phyloP scores from a whole-genome alignment of 1,284 basidiomycete species.

The Moesziomyces aphidis region DNA sequence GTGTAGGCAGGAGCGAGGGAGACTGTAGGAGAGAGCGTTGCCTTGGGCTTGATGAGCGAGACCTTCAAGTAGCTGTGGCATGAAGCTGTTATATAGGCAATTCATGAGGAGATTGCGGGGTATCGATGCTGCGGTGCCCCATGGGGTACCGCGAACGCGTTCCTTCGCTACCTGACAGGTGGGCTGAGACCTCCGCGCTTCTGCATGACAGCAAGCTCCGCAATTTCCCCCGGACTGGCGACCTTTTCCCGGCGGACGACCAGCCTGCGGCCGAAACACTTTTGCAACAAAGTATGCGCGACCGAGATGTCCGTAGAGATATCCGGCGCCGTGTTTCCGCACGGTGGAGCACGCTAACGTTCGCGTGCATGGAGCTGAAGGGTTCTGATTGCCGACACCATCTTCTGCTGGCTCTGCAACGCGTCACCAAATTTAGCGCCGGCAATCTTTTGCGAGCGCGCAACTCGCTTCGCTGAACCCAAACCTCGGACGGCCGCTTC shows the following conservation, averaged over 20 bases:
- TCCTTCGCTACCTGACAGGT: background rate
- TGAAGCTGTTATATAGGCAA: background rate
- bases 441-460: conserved; percentile 10
- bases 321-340: background rate
- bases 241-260: no score
- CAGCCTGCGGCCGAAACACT: no score
- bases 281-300: background rate
- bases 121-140: background rate
- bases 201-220: background rate
- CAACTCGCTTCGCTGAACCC: conserved; percentile 2
- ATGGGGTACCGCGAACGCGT: background rate
- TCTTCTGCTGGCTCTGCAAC: no score
- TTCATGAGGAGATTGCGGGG: background rate
- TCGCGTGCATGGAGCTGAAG: no score
- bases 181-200: background rate
- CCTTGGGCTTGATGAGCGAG: background rate
- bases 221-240: no score
- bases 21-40: conserved; percentile 3
- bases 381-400: no score
- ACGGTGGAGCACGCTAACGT: background rate
- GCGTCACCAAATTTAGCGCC: conserved; percentile 16
- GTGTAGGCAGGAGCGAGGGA: background rate
- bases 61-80: background rate
- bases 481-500: background rate
- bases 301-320: background rate